Base-by-base conservation (phyloP, 331 rosid genomes). In the Telfairia occidentalis region DNA sequence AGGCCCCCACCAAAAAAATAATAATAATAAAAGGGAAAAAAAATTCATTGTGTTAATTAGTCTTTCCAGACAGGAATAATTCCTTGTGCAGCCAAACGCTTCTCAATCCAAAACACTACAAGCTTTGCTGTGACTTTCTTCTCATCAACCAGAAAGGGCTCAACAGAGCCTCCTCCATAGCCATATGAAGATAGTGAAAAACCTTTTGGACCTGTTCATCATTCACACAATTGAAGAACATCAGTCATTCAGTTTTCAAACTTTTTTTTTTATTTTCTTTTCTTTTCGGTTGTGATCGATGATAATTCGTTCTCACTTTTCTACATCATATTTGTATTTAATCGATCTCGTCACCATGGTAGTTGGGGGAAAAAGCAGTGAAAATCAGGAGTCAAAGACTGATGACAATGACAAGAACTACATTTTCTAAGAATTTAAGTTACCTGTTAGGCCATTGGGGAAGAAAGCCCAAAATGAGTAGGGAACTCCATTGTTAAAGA, bases 81-180 rank as follows among this genome's bases (percentile, higher is more conserved):
- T 78, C 98, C 97, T 79, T 94, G 98, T 26, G 98, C 97, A 64
- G 98, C 98, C 86, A 94, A 85, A 73, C 98, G 97, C 81, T 95
- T 95, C 83, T 91, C 96, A 71, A 95, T 91, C 99, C 99, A 92
- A 76, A 90, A 95, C 50, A 95, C 82, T 50, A 95, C 29, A 73
- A 30, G 99, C 53, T 75, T 92, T 77, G 89, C 89, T 2, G 96
- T 90, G 11, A 92, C 80, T 81, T 84, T 95, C 93, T 87, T 95
- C 86, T 95, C 99, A 60, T 95, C 99, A 42, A 88, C 9, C 3
- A 92, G 96, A 80, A 95, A 95, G 6, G 99, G 97, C 76, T 95
- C 99, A 28, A 95, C 96, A 0, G 97, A 90, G 84, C 98, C 90
- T 75, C 88, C 86, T 83, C 23, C 90, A 55, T 78, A 52, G 75